Percentiles rank a stretch among this genome's conserved stretches.
Evolutionary conservation across 257 asterid genomes (phyloP).

Genomic region (Haberlea rhodopensis): DNA sequence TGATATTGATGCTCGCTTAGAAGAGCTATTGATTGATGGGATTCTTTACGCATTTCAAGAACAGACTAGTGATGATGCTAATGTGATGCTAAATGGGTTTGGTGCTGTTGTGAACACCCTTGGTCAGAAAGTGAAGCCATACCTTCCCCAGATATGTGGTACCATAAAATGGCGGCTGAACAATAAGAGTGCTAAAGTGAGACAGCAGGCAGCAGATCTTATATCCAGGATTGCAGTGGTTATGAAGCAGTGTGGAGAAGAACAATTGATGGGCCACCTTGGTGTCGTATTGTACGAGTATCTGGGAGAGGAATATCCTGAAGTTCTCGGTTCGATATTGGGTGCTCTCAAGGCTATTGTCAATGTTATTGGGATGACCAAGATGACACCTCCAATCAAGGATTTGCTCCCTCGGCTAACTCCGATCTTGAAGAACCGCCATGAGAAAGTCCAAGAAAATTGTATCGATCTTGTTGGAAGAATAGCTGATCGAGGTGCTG

Average conservation of each 20-base stretch:
- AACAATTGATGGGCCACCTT: constrained; percentile 88
- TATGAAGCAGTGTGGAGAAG: constrained; percentile 88
- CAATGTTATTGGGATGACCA: constrained; percentile 91
- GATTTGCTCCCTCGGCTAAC: constrained; percentile 87
- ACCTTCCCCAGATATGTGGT: constrained; percentile 94
- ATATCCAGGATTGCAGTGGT: constrained; percentile 89
- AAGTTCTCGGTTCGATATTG: constrained; percentile 81
- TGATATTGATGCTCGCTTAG: constrained; percentile 81
- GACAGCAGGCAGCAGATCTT: constrained; percentile 90
- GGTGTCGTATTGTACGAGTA: constrained; percentile 87
- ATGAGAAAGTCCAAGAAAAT: constrained; percentile 89
- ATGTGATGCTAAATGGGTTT: constrained; percentile 91
- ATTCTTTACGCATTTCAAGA: constrained; percentile 89
- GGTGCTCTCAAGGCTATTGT: constrained; percentile 90
- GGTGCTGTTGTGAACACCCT: constrained; percentile 93
- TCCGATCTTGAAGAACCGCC: constrained; percentile 89
- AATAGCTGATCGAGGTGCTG: constrained; percentile 92
- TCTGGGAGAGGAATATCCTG: constrained; percentile 89
- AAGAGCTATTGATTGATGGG: constrained; percentile 82
- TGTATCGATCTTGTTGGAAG: constrained; percentile 91
- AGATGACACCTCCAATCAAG: constrained; percentile 92
- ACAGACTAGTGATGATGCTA: constrained; percentile 93
- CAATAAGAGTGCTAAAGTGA: constrained; percentile 88
- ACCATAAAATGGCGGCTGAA: constrained; percentile 89
- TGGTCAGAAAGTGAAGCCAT: constrained; percentile 81